Base-by-base conservation (phyloP, 2,329 filamentous ascomycete genomes). In the Fusarium dimerum region DNA sequence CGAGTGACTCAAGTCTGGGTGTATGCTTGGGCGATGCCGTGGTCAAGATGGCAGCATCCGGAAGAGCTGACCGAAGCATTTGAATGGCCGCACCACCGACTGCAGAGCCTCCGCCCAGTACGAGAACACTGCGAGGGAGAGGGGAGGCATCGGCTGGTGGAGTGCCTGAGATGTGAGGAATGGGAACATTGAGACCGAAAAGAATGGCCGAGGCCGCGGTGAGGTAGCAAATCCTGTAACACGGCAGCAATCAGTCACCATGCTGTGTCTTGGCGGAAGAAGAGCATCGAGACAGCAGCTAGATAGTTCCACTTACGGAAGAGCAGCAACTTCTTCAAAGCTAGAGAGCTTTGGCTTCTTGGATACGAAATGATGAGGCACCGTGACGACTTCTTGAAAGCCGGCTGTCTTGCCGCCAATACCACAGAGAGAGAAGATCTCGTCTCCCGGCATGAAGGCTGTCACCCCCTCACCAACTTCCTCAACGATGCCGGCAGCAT, bases 401-500 rank as follows among this genome's bases (percentile, higher is more conserved):
- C 51, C 55, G 10, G 59, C 59, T 1, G 51, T 32, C 41, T 52
- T 59, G n/a, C 55, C 59, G 4, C 59, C 57, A 36, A 62, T 56
- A 11, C 57, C 61, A 18, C 52, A 53, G 13, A 61, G 48, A 13
- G 47, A 50, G 42, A 63, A 55, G 15, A 79, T 76, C 42, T 76
- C 68, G 55, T 79, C 76, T 13, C 76, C 77, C 0, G 60, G 52
- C 29, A 52, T 42, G 38, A 64, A 63, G 16, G 40, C 48, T 1
- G 48, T 50, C 13, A 65, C 60, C 6, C 52, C 51, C 2, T 55
- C 50, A 12, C 66, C 66, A 4, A 66, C 56, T 16, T 54, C 30
- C 34, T 65, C 60, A 41, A 68, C 50, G 3, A 58, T 47, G 26
- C 65, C 66, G 7, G 66, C 50, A 13, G 45, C 50, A 29, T 63